Percentiles rank a stretch among this genome's conserved stretches.
Evolutionary conservation across 1,284 basidiomycete genomes (phyloP).

Genomic region (Ustilago sp.): DNA sequence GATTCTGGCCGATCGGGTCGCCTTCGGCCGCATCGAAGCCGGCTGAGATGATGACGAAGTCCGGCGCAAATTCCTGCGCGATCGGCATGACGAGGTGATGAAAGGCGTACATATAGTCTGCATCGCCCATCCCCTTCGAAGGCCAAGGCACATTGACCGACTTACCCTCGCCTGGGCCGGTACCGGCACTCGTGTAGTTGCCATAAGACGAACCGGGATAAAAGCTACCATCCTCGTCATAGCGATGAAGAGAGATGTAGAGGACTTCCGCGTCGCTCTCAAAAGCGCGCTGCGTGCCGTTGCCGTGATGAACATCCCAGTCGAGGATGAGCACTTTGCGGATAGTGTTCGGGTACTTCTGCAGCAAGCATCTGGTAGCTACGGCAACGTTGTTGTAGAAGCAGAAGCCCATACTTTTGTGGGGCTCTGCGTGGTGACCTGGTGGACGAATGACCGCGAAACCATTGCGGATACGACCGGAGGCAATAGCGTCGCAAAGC

Average conservation of each 20-base stretch:
- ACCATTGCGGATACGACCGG: constrained; percentile 82
- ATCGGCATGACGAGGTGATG: constrained; percentile 97
- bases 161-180: constrained; percentile 79
- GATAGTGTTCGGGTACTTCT: constrained; percentile 75
- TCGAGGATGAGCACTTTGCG: constrained; percentile 88
- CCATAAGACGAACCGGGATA: constrained; percentile 94
- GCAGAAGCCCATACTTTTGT: constrained; percentile 98
- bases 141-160: constrained; percentile 98
- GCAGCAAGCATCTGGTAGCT: constrained; percentile 74
- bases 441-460: constrained; percentile 97
- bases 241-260: constrained; percentile 96
- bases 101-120: constrained; percentile 96
- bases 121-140: constrained; percentile 85
- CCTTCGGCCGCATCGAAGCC: constrained; percentile 97
- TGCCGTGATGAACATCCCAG: constrained; percentile 99
- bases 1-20: constrained; percentile 89
- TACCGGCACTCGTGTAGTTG: constrained; percentile 84
- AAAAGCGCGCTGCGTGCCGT: constrained; percentile 96
- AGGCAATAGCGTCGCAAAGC: constrained; percentile 86
- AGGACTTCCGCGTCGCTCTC: constrained; percentile 89
- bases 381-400: constrained; percentile 99
- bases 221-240: constrained; percentile 79
- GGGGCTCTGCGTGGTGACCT: constrained; percentile 97
- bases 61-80: constrained; percentile 93
- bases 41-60: constrained; percentile 96